phyloP scores from a whole-genome alignment of 495 filamentous ascomycete species.

The Emericellopsis terricola region DNA sequence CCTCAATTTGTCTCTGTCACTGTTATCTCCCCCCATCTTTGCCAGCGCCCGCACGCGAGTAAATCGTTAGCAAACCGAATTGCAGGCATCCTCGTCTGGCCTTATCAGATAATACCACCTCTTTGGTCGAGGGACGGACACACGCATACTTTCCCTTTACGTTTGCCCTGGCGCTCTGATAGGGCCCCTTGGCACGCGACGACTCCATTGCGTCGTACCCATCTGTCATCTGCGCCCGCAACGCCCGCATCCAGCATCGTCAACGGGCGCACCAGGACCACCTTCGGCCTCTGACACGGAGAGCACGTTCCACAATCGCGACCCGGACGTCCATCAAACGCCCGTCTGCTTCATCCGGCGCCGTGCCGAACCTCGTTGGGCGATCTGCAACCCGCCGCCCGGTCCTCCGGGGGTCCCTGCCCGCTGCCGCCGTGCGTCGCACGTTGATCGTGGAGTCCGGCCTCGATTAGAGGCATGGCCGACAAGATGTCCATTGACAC shows the following conservation, averaged over 20 bases:
- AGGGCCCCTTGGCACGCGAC: slow-evolving; percentile 3
- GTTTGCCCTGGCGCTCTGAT: slow-evolving; percentile 8
- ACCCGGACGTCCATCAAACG: too few species aligned
- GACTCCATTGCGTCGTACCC: not conserved
- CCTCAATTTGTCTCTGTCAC: too few species aligned
- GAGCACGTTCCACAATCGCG: too few species aligned
- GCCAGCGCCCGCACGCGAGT: slow-evolving; percentile 15
- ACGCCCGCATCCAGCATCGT: slow-evolving; percentile 1
- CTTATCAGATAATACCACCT: slow-evolving; percentile 6
- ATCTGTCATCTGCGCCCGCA: slow-evolving; percentile 3
- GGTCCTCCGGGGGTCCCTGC: slow-evolving; percentile 1
- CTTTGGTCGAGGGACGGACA: slow-evolving; percentile 16
- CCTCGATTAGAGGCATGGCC: slow-evolving; percentile 31
- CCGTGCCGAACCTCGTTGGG: slow-evolving; percentile 2
- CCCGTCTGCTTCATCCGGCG: too few species aligned
- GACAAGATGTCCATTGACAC: slow-evolving; percentile 43
- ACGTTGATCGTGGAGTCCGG: too few species aligned
- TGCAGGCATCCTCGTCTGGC: not conserved
- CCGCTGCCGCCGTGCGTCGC: slow-evolving; percentile 1
- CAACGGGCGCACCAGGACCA: slow-evolving; percentile 7
- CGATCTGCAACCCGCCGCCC: slow-evolving; percentile 2
- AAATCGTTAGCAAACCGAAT: not conserved
- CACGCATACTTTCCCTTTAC: slow-evolving; percentile 11
- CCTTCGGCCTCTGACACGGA: slow-evolving; percentile 11
- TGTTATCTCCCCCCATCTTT: slow-evolving; percentile 25